Conservation (phyloP, 1,284 basidiomycete species). For the Paramarasmius palmivorus region DNA sequence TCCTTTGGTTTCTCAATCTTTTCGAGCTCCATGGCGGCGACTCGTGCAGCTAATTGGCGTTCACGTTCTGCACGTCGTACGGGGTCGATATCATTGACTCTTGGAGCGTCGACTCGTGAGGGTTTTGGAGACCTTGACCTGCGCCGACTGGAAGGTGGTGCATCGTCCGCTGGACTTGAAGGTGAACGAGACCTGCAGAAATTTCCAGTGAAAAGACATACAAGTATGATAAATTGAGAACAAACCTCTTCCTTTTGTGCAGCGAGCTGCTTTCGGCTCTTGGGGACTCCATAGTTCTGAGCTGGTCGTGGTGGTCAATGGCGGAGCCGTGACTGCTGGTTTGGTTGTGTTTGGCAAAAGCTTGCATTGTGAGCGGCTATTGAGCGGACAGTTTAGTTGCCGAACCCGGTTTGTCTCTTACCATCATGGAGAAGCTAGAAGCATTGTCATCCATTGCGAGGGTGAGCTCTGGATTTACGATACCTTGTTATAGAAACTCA, state of each 20-base stretch:
- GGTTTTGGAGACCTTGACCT: conserved; percentile 53
- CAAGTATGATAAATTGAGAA: background rate
- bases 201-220: background rate
- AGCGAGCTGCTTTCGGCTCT: conserved; percentile 32
- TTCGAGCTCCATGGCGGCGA: conserved; percentile 75
- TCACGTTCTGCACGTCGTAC: conserved; percentile 76
- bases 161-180: conserved; percentile 47
- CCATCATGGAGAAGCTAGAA: conserved; percentile 46
- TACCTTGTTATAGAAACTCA: background rate
- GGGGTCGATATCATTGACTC: conserved; percentile 77
- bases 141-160: conserved; percentile 62
- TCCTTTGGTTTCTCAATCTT: conserved; percentile 49
- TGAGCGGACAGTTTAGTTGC: too few species aligned
- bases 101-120: conserved; percentile 48
- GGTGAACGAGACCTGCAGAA: conserved; percentile 56
- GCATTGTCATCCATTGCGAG: conserved; percentile 50
- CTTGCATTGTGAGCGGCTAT: background rate
- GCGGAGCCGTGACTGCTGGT: too few species aligned
- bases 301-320: conserved; percentile 12
- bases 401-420: background rate
- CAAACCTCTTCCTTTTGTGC: conserved; percentile 62
- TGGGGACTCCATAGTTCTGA: conserved; percentile 40
- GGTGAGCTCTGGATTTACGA: conserved; percentile 34
- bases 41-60: conserved; percentile 69
- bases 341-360: too few species aligned